Conservation (phyloP, 441 rosid species). For the Oxalis stricta region DNA sequence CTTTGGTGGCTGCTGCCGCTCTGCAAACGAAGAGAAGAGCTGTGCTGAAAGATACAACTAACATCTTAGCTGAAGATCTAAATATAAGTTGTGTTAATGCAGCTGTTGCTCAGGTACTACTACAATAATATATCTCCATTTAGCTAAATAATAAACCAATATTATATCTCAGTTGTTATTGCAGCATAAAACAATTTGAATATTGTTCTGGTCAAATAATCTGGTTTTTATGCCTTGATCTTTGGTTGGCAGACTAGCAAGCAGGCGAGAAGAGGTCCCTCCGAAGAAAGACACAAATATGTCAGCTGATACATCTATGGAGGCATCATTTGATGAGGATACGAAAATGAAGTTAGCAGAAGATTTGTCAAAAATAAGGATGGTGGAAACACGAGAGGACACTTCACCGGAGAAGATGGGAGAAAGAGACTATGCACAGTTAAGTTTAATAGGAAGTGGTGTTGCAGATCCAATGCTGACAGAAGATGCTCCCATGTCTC, state of each 20-base stretch:
- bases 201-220: background rate
- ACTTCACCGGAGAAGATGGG: constrained; percentile 13
- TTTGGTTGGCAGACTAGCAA: constrained; percentile 25
- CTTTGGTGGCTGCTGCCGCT: constrained; percentile 17
- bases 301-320: constrained; percentile 21
- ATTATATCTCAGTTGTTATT: too few species aligned
- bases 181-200: too few species aligned
- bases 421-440: constrained; percentile 13
- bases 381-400: constrained; percentile 37
- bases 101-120: constrained; percentile 36
- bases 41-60: constrained; percentile 63
- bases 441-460: constrained; percentile 11
- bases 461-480: constrained; percentile 7
- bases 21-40: constrained; percentile 63
- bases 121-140: too few species aligned
- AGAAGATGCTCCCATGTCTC: constrained; percentile 2
- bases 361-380: constrained; percentile 58
- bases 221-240: background rate
- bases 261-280: constrained; percentile 20
- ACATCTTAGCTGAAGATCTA: constrained; percentile 21
- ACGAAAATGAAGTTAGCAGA: constrained; percentile 49
- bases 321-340: constrained; percentile 30
- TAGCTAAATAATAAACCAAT: too few species aligned
- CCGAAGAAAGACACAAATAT: constrained; percentile 19
- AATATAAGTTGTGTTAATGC: constrained; percentile 20